Base-by-base conservation (phyloP, 768 basidiomycete species). In the Mycena rebaudengoi region DNA sequence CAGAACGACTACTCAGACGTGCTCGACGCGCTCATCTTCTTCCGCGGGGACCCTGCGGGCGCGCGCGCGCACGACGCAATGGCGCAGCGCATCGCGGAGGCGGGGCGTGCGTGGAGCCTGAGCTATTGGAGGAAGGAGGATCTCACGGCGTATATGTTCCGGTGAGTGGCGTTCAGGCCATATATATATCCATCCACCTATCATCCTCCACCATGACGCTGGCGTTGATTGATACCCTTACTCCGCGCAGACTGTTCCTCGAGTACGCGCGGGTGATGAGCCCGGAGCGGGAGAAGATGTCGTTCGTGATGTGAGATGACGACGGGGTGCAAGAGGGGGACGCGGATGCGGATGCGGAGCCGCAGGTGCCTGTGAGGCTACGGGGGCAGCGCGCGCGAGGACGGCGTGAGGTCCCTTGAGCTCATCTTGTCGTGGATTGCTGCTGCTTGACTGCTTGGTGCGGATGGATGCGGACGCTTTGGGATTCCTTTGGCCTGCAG, bases 21-120 rank as follows among this genome's bases (percentile, higher is more conserved):
- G 10, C 85, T 88, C 74, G 92, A 94, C 67, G 76, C 85, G 2
- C 82, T 92, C 32, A 77, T 85, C 1, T 94, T 95, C 79, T 93
- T 94, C 74, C 83, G 86, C 0, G 89, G 90, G 0, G 82, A 83
- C 56, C 82, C 82, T 0, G 71, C 82, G 29, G 84, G 85, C 10
- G 76, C 81, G 21, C 79, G 80, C 7, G 85, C 79, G 0, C 89
- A 92, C 62, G 89, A 91, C 30, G 84, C 76, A 5, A 70, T 88
- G 41, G 91, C 85, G 2, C 71, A 71, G 43, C 82, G 79, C 55
- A 90, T 92, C 35, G 91, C 88, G 0, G 56, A 72, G 2, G 79
- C 83, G 0, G 89, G 91, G 0, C 77, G 82, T 32, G 74, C 80
- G 28, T 91, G 89, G 89, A 88, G 85, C 58, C 69, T 76, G 58